Conservation (phyloP, 2,329 filamentous ascomycete species). For the Myriosclerotinia curreyana region DNA sequence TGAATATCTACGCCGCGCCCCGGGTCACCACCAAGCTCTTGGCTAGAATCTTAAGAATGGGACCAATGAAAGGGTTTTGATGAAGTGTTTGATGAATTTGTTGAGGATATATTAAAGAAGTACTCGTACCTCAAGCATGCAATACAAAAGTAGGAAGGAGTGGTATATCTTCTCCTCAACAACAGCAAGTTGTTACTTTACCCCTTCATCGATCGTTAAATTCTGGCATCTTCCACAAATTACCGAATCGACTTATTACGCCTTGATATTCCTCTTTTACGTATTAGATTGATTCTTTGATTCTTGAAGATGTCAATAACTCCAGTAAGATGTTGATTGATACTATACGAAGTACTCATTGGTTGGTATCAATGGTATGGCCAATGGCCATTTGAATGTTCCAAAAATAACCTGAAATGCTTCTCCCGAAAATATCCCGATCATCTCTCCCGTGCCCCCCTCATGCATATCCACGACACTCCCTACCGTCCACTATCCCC, state of each 20-base stretch:
- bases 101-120: not conserved
- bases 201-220: slow-evolving; percentile 15
- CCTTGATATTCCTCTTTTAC: not conserved
- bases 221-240: not conserved
- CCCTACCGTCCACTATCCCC: slow-evolving; percentile 9
- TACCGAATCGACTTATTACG: too few relatives aligned
- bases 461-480: slow-evolving; percentile 1
- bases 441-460: slow-evolving; percentile 5
- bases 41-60: not conserved
- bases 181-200: not conserved
- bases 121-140: not conserved
- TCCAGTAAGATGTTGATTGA: not conserved
- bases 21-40: not conserved
- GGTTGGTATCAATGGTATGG: too few relatives aligned
- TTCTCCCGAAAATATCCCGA: slow-evolving; percentile 10
- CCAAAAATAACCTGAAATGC: not conserved
- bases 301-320: too few relatives aligned
- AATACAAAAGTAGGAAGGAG: slow-evolving; percentile 2
- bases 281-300: too few relatives aligned
- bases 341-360: not conserved
- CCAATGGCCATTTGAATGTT: too few relatives aligned
- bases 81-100: not conserved
- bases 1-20: not conserved
- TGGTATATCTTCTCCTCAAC: not conserved
- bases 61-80: not conserved